Percentiles rank a stretch among this genome's conserved stretches.
phyloP scores from a whole-genome alignment of 2,329 filamentous ascomycete species.

The Verticillium alfalfae region DNA sequence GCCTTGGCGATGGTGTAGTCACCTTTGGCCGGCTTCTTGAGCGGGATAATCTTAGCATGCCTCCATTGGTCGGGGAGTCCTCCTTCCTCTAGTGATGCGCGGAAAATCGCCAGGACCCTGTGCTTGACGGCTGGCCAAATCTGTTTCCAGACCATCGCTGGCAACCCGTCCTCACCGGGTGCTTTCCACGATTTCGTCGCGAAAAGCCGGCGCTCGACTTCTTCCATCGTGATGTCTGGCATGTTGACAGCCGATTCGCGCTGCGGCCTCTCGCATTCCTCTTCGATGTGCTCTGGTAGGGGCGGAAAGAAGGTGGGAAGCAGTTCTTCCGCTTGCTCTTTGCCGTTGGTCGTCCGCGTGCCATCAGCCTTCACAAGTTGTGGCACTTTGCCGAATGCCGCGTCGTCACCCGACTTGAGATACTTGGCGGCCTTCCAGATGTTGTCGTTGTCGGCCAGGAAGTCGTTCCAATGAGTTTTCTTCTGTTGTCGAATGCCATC shows the following conservation, averaged over 20 bases:
- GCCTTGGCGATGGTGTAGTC: slow-evolving; percentile 19
- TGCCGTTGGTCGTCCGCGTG: slow-evolving; percentile 5
- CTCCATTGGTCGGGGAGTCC: not conserved
- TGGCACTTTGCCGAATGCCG: slow-evolving; percentile 17
- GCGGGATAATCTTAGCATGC: slow-evolving; percentile 18
- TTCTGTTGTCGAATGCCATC: slow-evolving; percentile 16
- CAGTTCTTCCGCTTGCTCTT: slow-evolving; percentile 14
- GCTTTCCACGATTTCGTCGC: slow-evolving; percentile 14
- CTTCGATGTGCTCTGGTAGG: slow-evolving; percentile 11
- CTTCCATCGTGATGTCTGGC: slow-evolving; percentile 13
- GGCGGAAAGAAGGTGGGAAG: slow-evolving; percentile 12
- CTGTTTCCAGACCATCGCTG: slow-evolving; percentile 11
- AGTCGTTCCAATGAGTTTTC: slow-evolving; percentile 18
- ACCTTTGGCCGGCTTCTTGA: slow-evolving; percentile 18
- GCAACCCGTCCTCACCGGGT: slow-evolving; percentile 12
- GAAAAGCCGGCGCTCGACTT: slow-evolving; percentile 13
- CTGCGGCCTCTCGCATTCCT: slow-evolving; percentile 12
- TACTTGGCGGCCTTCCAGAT: slow-evolving; percentile 23
- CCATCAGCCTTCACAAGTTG: slow-evolving; percentile 12
- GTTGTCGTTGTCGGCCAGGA: slow-evolving; percentile 18
- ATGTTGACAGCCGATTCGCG: not conserved
- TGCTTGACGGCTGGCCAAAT: slow-evolving; percentile 8
- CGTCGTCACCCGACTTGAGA: slow-evolving; percentile 12
- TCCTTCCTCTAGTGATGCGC: slow-evolving; percentile 2
- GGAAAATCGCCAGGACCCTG: slow-evolving; percentile 10